Evolutionary conservation across 352 stramenopile species (phyloP).

Genomic region (Phytophthora hibernalis): DNA sequence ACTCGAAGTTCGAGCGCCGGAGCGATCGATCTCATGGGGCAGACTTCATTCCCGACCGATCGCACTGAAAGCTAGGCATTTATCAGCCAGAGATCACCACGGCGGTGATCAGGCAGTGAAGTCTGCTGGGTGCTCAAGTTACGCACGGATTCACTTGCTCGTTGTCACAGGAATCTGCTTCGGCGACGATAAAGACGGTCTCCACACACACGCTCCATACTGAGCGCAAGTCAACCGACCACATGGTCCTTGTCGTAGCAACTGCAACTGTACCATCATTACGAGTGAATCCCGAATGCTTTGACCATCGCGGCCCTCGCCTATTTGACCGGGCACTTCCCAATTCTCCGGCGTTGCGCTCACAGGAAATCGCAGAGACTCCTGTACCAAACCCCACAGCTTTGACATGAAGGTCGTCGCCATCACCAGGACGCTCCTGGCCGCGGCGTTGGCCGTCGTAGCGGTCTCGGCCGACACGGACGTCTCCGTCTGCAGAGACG

Average conservation of each 20-base stretch:
- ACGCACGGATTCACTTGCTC: neutral
- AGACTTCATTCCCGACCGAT: slow-evolving; percentile 9
- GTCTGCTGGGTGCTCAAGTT: slow-evolving; percentile 1
- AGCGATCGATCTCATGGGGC: slow-evolving; percentile 12
- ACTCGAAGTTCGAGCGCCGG: neutral
- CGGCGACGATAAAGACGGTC: neutral
- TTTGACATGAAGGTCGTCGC: slow-evolving; percentile 27
- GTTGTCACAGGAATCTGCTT: neutral
- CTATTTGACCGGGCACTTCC: slow-evolving; percentile 20
- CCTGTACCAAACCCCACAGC: slow-evolving; percentile 21
- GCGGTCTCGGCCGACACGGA: slow-evolving; percentile 31
- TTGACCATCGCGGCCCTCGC: neutral
- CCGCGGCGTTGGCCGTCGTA: slow-evolving; percentile 28
- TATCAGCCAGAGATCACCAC: neutral
- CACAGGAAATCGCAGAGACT: slow-evolving; percentile 24
- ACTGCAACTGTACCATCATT: slow-evolving; percentile 28
- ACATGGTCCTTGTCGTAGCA: slow-evolving; percentile 14
- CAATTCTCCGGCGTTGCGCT: slow-evolving; percentile 25
- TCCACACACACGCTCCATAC: neutral
- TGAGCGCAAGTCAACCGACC: neutral
- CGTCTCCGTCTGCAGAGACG: slow-evolving; percentile 53
- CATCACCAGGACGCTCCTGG: slow-evolving; percentile 27
- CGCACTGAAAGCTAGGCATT: neutral
- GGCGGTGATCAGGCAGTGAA: slow-evolving; percentile 5
- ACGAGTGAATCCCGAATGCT: slow-evolving; percentile 15